Percentiles rank a stretch among this genome's conserved stretches.
Evolutionary conservation across 768 basidiomycete genomes (phyloP).

Genomic region (Cubamyces sp.): DNA sequence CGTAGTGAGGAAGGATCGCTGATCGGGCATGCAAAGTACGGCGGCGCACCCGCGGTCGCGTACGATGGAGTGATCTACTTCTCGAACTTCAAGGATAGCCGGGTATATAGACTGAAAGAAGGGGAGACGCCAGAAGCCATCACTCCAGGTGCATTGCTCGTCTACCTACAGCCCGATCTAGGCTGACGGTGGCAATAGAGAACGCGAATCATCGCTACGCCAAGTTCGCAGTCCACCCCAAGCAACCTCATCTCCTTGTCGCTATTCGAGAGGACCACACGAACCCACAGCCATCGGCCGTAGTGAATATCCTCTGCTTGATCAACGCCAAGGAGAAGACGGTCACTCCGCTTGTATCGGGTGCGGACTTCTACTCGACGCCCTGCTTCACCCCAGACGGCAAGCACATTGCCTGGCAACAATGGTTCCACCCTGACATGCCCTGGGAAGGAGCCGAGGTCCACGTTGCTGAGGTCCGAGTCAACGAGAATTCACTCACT

Average conservation of each 20-base stretch:
- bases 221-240: conserved; percentile 62
- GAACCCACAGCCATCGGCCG: conserved; percentile 47
- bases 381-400: conserved; percentile 67
- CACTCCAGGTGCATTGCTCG: conserved; percentile 51
- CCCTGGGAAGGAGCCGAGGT: conserved; percentile 71
- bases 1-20: not conserved
- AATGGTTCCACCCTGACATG: conserved; percentile 74
- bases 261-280: conserved; percentile 78
- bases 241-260: conserved; percentile 54
- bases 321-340: conserved; percentile 53
- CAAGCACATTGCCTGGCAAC: conserved; percentile 58
- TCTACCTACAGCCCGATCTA: conserved; percentile 13
- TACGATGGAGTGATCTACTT: conserved; percentile 58
- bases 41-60: conserved; percentile 63
- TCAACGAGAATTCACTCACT: conserved; percentile 33
- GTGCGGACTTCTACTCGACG: conserved; percentile 73
- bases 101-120: conserved; percentile 51
- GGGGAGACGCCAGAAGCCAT: conserved; percentile 47
- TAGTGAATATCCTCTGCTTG: conserved; percentile 60
- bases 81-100: conserved; percentile 55
- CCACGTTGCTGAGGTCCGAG: conserved; percentile 51
- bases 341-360: conserved; percentile 51
- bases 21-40: conserved; percentile 44
- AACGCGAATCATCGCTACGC: conserved; percentile 63
- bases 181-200: conserved; percentile 34